These are phyloP conservation scores for Penicillium decumbens DNA, from an alignment of 2,329 filamentous ascomycete genomes.

Conservation along the genomic window DNA sequence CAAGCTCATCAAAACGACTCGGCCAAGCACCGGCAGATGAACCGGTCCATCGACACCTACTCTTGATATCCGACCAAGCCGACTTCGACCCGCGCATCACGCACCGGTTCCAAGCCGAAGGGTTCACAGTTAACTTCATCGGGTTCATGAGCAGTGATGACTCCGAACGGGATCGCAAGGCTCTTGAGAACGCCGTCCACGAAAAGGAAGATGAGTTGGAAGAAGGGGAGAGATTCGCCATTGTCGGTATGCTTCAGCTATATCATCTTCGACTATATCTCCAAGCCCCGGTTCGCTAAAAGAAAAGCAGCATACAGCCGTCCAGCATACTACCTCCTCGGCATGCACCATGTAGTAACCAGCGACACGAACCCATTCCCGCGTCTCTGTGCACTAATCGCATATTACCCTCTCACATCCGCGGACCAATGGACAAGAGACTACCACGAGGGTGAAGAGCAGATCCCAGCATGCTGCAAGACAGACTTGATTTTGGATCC, in stretches of 20 bases:
- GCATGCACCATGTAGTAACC: slow-evolving; percentile 32
- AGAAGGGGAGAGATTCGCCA: slow-evolving; percentile 53
- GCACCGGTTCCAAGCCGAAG: slow-evolving; percentile 54
- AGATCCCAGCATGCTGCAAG: slow-evolving; percentile 30
- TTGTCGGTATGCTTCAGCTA: slow-evolving; percentile 49
- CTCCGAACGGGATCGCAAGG: slow-evolving; percentile 47
- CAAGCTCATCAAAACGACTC: slow-evolving; percentile 14
- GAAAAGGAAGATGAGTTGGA: slow-evolving; percentile 51
- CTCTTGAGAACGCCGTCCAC: slow-evolving; percentile 47
- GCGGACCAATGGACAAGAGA: slow-evolving; percentile 1
- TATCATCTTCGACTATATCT: no score
- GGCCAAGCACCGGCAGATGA: slow-evolving; percentile 10
- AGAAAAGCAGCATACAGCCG: slow-evolving; percentile 51
- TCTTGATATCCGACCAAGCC: slow-evolving; percentile 29
- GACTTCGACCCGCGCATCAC: slow-evolving; percentile 51
- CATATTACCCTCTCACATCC: slow-evolving; percentile 50
- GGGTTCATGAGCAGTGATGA: slow-evolving; percentile 36
- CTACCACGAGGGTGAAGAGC: slow-evolving; percentile 5
- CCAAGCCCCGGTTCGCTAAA: no score
- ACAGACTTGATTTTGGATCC: slow-evolving; percentile 30
- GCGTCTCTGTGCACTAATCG: slow-evolving; percentile 54
- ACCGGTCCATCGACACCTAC: slow-evolving; percentile 23
- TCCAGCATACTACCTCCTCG: slow-evolving; percentile 53
- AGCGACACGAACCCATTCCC: slow-evolving; percentile 54
- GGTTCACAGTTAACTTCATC: slow-evolving; percentile 55